These are phyloP conservation scores for Diplodia intermedia DNA, from an alignment of 2,329 filamentous ascomycete species.

Conservation along the genomic window DNA sequence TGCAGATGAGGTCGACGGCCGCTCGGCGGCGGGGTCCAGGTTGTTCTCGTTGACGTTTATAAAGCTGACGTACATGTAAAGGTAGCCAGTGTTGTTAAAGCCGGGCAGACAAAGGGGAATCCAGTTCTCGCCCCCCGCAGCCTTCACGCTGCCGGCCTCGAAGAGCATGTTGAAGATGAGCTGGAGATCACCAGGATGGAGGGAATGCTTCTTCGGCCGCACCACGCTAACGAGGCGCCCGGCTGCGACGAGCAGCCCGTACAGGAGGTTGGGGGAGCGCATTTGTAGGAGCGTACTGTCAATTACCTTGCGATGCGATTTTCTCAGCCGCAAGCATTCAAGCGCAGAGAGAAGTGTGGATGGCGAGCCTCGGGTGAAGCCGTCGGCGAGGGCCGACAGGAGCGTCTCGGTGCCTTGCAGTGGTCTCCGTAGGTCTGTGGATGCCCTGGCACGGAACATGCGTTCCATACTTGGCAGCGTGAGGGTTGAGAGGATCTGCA, in stretches of 20 bases:
- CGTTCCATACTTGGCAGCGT: conserved; percentile 85
- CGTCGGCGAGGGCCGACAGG: conserved; percentile 89
- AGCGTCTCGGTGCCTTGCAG: conserved; percentile 90
- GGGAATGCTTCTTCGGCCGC: conserved; percentile 88
- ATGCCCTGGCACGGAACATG: conserved; percentile 88
- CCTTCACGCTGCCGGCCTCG: conserved; percentile 88
- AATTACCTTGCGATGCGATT: conserved; percentile 83
- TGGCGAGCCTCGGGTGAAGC: conserved; percentile 90
- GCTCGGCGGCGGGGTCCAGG: conserved; percentile 52
- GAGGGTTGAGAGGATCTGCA: conserved; percentile 95
- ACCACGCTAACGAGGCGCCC: conserved; percentile 94
- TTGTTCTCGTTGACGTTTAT: conserved; percentile 67
- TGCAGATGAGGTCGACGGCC: conserved; percentile 45
- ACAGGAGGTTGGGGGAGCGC: conserved; percentile 79
- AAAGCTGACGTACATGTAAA: conserved; percentile 99
- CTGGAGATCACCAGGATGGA: conserved; percentile 94
- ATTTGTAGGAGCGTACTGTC: conserved; percentile 86
- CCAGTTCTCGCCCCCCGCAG: conserved; percentile 96
- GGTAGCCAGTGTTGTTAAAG: conserved; percentile 94
- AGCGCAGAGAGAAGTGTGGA: conserved; percentile 87
- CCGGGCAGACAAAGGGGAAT: conserved; percentile 93
- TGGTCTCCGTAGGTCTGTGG: conserved; percentile 89
- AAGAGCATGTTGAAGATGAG: conserved; percentile 99
- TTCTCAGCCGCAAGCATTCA: conserved; percentile 91
- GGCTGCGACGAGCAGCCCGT: conserved; percentile 91